Evolutionary conservation across 2,329 filamentous ascomycete genomes (phyloP).

Genomic region (Trichocomaceae sp.): DNA sequence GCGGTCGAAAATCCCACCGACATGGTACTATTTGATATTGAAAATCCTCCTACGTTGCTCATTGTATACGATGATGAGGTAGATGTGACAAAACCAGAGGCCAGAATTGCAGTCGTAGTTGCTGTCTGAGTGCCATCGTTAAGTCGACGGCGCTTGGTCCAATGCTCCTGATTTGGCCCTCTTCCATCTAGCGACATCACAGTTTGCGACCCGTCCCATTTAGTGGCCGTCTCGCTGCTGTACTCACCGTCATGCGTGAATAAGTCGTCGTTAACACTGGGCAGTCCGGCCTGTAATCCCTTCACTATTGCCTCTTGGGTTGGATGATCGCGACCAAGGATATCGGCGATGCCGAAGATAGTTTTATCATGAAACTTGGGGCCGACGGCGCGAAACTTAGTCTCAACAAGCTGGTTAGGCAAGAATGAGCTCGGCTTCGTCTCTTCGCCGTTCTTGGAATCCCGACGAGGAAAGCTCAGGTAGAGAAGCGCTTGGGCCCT

Average conservation of each 20-base stretch:
- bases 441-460: conserved; percentile 53
- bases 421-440: conserved; percentile 69
- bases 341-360: conserved; percentile 62
- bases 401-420: conserved; percentile 46
- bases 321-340: conserved; percentile 60
- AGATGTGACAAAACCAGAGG: conserved; percentile 26
- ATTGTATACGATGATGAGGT: conserved; percentile 54
- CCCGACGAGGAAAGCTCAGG: conserved; percentile 69
- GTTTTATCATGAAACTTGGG: conserved; percentile 60
- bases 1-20: conserved; percentile 59
- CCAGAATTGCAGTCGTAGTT: conserved; percentile 11
- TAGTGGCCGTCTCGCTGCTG: conserved; percentile 30
- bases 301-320: conserved; percentile 50
- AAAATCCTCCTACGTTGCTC: conserved; percentile 43
- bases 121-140: conserved; percentile 18
- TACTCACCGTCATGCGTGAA: conserved; percentile 59
- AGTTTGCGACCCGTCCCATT: conserved; percentile 32
- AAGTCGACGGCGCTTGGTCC: conserved; percentile 24
- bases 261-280: conserved; percentile 57
- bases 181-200: conserved; percentile 16
- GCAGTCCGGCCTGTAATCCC: conserved; percentile 39
- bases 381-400: conserved; percentile 55
- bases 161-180: conserved; percentile 10
- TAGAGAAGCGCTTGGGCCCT: conserved; percentile 81
- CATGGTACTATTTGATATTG: conserved; percentile 31